Evolutionary conservation across 768 basidiomycete genomes (phyloP).

Genomic region (Podaxis mareebaensis): DNA sequence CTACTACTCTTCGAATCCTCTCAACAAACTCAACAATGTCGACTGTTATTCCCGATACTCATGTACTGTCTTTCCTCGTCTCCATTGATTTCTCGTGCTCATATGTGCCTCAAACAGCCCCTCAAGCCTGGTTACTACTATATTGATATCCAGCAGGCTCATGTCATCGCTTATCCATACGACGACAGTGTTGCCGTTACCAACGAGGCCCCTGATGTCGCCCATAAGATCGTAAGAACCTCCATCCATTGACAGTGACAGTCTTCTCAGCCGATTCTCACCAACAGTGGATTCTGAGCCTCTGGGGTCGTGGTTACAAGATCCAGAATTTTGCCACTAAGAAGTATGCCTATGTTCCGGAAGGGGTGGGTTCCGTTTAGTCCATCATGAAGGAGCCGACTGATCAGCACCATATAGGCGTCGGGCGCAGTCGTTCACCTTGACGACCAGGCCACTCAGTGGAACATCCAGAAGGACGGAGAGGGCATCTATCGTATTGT

Average conservation of each 20-base stretch:
- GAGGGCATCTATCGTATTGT: neutral
- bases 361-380: neutral
- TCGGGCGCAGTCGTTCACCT: neutral
- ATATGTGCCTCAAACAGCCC: neutral
- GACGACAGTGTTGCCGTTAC: neutral
- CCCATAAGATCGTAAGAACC: neutral
- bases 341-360: neutral
- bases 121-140: neutral
- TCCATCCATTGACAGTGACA: neutral
- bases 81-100: neutral
- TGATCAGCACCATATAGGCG: neutral
- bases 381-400: neutral
- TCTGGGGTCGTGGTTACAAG: neutral
- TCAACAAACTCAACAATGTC: neutral
- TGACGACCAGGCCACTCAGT: neutral
- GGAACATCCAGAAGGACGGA: neutral
- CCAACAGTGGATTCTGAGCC: neutral
- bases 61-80: neutral
- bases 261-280: neutral
- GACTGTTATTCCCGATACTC: neutral
- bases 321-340: neutral
- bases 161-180: neutral
- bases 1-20: neutral
- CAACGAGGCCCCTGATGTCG: neutral
- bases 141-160: neutral